phyloP scores from a whole-genome alignment of 352 stramenopile species.

The Globisporangium parvum region DNA sequence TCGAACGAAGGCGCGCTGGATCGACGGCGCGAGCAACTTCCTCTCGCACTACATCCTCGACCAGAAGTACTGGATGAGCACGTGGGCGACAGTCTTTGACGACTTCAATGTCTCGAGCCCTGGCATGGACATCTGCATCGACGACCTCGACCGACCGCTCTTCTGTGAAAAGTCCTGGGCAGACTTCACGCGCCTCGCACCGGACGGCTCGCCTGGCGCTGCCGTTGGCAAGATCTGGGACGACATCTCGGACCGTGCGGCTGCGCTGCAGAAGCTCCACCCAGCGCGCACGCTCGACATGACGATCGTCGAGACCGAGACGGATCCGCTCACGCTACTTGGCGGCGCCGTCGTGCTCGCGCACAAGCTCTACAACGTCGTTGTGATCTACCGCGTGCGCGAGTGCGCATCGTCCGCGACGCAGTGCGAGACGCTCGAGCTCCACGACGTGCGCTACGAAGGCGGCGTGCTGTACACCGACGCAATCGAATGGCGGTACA shows the following conservation, averaged over 20 bases:
- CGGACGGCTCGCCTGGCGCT: slow-evolving; percentile 5
- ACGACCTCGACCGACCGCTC: slow-evolving; percentile 44
- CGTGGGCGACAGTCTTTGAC: slow-evolving; percentile 39
- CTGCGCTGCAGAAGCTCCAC: slow-evolving; percentile 22
- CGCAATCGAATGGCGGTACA: slow-evolving; percentile 42
- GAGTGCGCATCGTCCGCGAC: slow-evolving; percentile 11
- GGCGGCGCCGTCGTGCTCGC: slow-evolving; percentile 39
- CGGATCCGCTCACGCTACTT: slow-evolving; percentile 39
- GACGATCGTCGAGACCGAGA: slow-evolving; percentile 43
- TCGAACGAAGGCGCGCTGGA: slow-evolving; percentile 42
- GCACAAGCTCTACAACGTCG: slow-evolving; percentile 50
- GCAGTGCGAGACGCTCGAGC: slow-evolving; percentile 20
- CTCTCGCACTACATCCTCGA: slow-evolving; percentile 45
- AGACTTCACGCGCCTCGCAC: slow-evolving; percentile 20
- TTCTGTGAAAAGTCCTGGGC: slow-evolving; percentile 57
- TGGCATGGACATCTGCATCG: slow-evolving; percentile 42
- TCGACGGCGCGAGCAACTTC: slow-evolving; percentile 39
- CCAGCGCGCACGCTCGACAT: slow-evolving; percentile 31
- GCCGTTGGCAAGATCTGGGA: slow-evolving; percentile 32
- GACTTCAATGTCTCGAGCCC: slow-evolving; percentile 21
- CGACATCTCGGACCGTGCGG: slow-evolving; percentile 24
- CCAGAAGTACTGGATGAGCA: slow-evolving; percentile 54
- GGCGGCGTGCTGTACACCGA: slow-evolving; percentile 46
- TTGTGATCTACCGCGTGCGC: slow-evolving; percentile 36
- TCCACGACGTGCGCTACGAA: slow-evolving; percentile 44